These are phyloP conservation scores for Beauveria australis DNA, from an alignment of 2,329 filamentous ascomycete genomes.

Conservation along the genomic window DNA sequence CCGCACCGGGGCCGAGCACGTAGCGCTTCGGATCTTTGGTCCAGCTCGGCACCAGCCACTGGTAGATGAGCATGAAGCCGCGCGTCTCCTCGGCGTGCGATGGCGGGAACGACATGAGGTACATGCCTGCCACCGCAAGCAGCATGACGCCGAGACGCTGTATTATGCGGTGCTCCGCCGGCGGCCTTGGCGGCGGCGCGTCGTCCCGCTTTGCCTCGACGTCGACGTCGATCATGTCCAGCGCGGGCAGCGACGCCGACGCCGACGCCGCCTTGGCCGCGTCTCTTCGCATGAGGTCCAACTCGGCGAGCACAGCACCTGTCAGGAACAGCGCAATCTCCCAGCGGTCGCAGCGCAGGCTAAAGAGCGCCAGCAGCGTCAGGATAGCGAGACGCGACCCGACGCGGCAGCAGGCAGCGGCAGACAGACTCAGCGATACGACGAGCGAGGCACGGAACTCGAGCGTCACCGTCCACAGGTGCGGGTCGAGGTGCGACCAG, in stretches of 20 bases:
- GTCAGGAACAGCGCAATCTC: conserved; percentile 5
- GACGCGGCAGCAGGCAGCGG: neutral
- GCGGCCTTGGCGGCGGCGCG: neutral
- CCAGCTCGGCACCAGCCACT: conserved; percentile 1
- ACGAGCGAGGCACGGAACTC: conserved; percentile 9
- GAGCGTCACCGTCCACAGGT: conserved; percentile 10
- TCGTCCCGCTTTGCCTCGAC: neutral
- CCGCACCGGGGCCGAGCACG: conserved; percentile 1
- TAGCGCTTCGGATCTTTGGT: conserved; percentile 2
- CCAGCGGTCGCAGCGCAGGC: conserved; percentile 3
- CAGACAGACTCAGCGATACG: neutral
- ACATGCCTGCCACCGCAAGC: neutral
- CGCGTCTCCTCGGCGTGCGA: neutral
- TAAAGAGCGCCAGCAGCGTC: neutral
- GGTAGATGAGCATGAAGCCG: neutral
- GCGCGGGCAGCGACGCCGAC: neutral
- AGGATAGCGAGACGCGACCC: neutral
- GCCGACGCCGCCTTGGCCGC: neutral
- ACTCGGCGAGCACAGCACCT: neutral
- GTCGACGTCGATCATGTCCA: neutral
- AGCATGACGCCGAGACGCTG: neutral
- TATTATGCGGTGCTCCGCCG: neutral
- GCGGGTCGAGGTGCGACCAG: conserved; percentile 5
- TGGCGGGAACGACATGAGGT: conserved; percentile 5
- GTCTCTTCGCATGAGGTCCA: neutral